Evolutionary conservation across 83 land plant species (phyloP), one percentile per base, ranked within the genome.

Genomic region (Larix sibirica): DNA sequence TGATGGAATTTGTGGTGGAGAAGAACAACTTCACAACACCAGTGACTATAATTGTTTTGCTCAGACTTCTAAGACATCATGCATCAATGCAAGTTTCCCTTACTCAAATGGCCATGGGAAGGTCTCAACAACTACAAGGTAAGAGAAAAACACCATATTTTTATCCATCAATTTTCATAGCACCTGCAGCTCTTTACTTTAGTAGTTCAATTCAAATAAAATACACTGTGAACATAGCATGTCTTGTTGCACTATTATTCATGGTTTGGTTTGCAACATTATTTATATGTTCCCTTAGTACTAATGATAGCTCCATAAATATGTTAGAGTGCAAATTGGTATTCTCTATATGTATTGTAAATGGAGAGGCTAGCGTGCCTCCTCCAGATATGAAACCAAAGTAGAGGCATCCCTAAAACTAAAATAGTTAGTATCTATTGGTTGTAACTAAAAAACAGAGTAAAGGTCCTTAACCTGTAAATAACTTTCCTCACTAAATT

Each of bases 31-130:
- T n/a, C 56, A 50, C 2, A 50, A 50, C 13, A 50, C 10, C 13
- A 50, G 56, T 50, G 13, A 50, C 47, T 50, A 10, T 50, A 10
- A 50, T 50, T 2, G 56, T 50, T 12, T 50, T 50, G 56, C 2
- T 50, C 13, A 50, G 2, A 50, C 14, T n/a, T n/a, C 12, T 2
- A 1, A 50, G 56, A 12, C 13, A 10, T 13, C 2, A 63, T 61
- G 81, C 68, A 33, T 28, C 50, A 79, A 26, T 0, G 13, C 59
- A 54, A 3, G 44, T 3, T 28, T 77, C 67, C 56, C 50, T 62
- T 83, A 20, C 21, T 47, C 17, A 61, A 33, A 4, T 77, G 84
- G 84, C 84, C 84, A 0, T 83, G 84, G 84, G 81, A 76, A 40
- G 18, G 70, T 26, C 63, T 75, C 17, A 42, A 36, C 24, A 83